Percentiles rank a stretch among this genome's conserved stretches.
Evolutionary conservation across 495 filamentous ascomycete species (phyloP).

Genomic region (Jackrogersella minutella): DNA sequence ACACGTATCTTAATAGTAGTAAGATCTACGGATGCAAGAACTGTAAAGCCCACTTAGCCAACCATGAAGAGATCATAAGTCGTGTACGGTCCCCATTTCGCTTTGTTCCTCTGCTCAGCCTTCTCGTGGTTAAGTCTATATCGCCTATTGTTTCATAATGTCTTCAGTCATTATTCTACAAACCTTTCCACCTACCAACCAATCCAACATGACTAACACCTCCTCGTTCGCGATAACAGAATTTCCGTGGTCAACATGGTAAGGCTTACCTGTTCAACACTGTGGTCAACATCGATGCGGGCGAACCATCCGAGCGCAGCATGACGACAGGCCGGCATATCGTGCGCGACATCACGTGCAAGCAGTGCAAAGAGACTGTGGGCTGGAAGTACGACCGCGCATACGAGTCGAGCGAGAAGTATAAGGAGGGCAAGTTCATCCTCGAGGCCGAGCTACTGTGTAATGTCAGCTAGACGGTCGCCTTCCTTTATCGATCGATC

Average conservation of each 20-base stretch:
- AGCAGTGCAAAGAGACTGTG: constrained; percentile 88
- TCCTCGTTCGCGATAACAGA: constrained; percentile 59
- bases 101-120: too few relatives aligned
- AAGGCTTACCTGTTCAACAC: constrained; percentile 96
- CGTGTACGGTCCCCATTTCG: constrained; percentile 64
- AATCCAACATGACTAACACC: not conserved
- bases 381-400: constrained; percentile 99
- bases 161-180: not conserved
- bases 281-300: constrained; percentile 87
- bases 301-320: constrained; percentile 86
- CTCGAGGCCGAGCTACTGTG: constrained; percentile 92
- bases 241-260: constrained; percentile 97
- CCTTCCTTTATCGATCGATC: not conserved
- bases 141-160: too few relatives aligned
- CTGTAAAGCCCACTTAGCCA: constrained; percentile 94
- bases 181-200: not conserved
- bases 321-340: constrained; percentile 99
- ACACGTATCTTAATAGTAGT: constrained; percentile 88
- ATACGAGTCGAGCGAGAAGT: constrained; percentile 89
- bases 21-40: constrained; percentile 95
- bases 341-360: constrained; percentile 89
- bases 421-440: constrained; percentile 98
- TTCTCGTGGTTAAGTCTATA: too few relatives aligned
- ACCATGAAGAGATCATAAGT: constrained; percentile 95
- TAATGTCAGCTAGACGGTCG: constrained; percentile 63